These are phyloP conservation scores for Pleurozium schreberi DNA, from an alignment of 225 moss, liverwort and hornwort genomes.

Conservation along the genomic window DNA sequence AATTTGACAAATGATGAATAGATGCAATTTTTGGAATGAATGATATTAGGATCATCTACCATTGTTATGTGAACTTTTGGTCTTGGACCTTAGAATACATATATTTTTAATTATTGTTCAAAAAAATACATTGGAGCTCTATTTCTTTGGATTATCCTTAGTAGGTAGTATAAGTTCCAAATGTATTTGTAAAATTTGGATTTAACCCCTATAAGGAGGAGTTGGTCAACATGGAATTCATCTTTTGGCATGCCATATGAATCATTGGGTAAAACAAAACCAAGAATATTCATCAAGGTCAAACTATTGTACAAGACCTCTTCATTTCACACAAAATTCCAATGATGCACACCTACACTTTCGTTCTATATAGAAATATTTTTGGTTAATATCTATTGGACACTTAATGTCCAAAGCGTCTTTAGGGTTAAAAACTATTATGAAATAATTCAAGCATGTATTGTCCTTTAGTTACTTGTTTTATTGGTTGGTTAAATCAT, in stretches of 20 bases:
- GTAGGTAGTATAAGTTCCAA: not conserved
- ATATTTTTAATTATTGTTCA: not conserved
- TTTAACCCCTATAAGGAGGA: accelerated
- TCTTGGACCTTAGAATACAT: not conserved
- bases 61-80: not conserved
- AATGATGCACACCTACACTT: not conserved
- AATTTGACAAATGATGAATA: not conserved
- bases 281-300: not conserved
- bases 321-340: not conserved
- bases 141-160: not conserved
- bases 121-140: not conserved
- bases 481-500: not conserved
- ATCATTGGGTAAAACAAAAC: not conserved
- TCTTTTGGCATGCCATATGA: not conserved
- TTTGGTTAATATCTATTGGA: not conserved
- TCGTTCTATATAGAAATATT: not conserved
- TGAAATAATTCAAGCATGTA: not conserved
- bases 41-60: not conserved
- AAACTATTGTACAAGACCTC: not conserved
- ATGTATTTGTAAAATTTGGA: no score
- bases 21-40: not conserved
- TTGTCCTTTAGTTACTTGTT: not conserved
- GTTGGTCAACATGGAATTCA: accelerated
- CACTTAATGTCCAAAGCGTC: no score
- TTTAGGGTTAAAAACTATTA: no score